phyloP scores from a whole-genome alignment of 208 protist genomes.

The Trypanosoma caninum region DNA sequence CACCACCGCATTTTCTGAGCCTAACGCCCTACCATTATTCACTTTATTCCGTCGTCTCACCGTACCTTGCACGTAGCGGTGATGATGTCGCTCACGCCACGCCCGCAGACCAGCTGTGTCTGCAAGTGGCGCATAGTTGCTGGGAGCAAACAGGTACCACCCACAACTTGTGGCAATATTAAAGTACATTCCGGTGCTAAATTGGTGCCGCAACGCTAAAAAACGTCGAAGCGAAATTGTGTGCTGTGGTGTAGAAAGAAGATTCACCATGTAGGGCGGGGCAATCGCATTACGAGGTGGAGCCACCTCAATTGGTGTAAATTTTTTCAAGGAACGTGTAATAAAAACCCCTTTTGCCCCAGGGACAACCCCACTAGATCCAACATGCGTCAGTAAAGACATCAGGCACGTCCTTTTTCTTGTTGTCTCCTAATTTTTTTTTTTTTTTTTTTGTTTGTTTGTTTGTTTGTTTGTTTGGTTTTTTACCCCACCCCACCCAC shows the following conservation, averaged over 20 bases:
- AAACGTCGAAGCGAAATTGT: constrained; percentile 69
- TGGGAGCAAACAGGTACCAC: constrained; percentile 69
- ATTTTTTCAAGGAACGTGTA: constrained; percentile 59
- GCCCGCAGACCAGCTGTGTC: constrained; percentile 37
- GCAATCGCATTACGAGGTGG: constrained; percentile 23
- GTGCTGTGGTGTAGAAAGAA: constrained; percentile 35
- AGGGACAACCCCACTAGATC: constrained; percentile 42
- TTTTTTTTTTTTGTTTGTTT: neutral
- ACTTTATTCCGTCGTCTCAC: constrained; percentile 5
- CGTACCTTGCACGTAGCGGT: constrained; percentile 27
- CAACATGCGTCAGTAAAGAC: constrained; percentile 36
- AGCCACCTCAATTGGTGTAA: constrained; percentile 58
- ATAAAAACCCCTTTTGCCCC: constrained; percentile 56
- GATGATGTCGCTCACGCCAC: constrained; percentile 52
- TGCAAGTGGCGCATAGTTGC: constrained; percentile 28
- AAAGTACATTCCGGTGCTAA: constrained; percentile 44
- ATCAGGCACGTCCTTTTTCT: too few species aligned
- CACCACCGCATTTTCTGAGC: neutral
- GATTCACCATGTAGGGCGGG: constrained; percentile 58
- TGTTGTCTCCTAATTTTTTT: too few species aligned
- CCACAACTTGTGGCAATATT: constrained; percentile 48
- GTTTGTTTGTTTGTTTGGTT: neutral
- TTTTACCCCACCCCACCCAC: neutral
- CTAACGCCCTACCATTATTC: neutral
- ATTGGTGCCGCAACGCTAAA: constrained; percentile 65